Evolutionary conservation across 306 rosid species (phyloP), one percentile per base, ranked within the genome.

Genomic region (Quercus robur): DNA sequence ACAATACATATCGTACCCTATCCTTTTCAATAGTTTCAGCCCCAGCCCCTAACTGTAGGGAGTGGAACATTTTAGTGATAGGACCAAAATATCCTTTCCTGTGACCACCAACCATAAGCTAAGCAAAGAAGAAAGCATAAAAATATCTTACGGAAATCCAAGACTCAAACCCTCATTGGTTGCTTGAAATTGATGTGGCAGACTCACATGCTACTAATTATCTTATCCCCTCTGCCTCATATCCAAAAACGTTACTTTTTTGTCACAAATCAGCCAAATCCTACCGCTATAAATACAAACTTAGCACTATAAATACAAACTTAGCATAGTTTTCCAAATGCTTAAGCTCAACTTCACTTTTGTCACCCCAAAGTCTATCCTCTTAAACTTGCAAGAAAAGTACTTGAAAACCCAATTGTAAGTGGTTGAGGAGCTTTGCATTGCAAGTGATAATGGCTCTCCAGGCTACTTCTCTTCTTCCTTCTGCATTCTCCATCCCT

Each of bases 391-490:
- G 18, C n/a, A 30, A 49, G 31, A 58, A 49, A 38, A 69, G 71
- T 46, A 76, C 69, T 5, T 73, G 23, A 61, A 67, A 30, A 46
- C 58, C 80, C 62, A 74, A 41, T 63, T 71, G 56, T 4, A 54
- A 25, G 30, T 2, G 4, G 68, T 62, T 31, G 1, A 18, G 66
- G n/a, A 75, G 71, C 73, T 38, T 70, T 46, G 15, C 72, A 62
- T 79, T 76, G 69, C 75, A 3, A 25, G 66, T 56, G 80, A 0
- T 9, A 70, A 89, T 89, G 91, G 88, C 89, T 75, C 91, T 85
- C 23, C 89, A 86, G 71, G 89, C 93, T 81, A 83, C 89, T 78
- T 81, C 91, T 56, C 59, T 87, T 81, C 88, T 87, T 67, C 84
- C 89, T 84, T 81, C 89, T 77, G 85, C 87, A 56, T 86, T 89